Conservation (phyloP, 1,139 yeast genomes). For the Yamadazyma dushanensis region DNA sequence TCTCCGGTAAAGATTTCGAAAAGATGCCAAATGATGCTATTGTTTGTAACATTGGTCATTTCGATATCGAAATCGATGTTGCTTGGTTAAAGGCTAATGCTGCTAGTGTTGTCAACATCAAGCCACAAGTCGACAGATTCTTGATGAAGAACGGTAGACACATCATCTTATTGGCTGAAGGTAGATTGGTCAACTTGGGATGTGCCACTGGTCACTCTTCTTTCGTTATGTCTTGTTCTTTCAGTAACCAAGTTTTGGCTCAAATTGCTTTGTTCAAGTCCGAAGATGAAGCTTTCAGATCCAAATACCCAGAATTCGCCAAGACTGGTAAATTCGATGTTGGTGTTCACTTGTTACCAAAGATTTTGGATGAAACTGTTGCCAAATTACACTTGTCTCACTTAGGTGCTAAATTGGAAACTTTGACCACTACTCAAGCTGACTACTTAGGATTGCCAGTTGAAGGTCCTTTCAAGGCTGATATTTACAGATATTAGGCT, state of each 20-base stretch:
- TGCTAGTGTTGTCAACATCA: slow-evolving; percentile 88
- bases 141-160: slow-evolving; percentile 89
- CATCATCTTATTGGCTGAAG: slow-evolving; percentile 96
- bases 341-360: slow-evolving; percentile 97
- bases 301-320: slow-evolving; percentile 83
- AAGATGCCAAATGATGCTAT: slow-evolving; percentile 99
- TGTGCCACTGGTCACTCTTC: slow-evolving; percentile 99
- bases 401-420: slow-evolving; percentile 88
- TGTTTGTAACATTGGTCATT: slow-evolving; percentile 99
- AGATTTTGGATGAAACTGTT: slow-evolving; percentile 97
- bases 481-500: slow-evolving; percentile 93
- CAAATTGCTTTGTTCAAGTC: slow-evolving; percentile 98
- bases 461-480: slow-evolving; percentile 99
- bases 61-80: slow-evolving; percentile 98
- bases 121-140: slow-evolving; percentile 99
- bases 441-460: slow-evolving; percentile 92
- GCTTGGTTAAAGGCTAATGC: slow-evolving; percentile 97
- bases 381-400: slow-evolving; percentile 97
- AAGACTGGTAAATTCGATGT: slow-evolving; percentile 88
- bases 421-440: slow-evolving; percentile 78
- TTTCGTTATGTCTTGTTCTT: slow-evolving; percentile 99
- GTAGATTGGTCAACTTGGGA: slow-evolving; percentile 99
- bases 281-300: slow-evolving; percentile 77
- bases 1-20: slow-evolving; percentile 83
- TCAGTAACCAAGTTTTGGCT: slow-evolving; percentile 99